A percentile compares a stretch with the other conserved stretches of the same genome.
phyloP scores from a whole-genome alignment of 257 asterid species.

The Nicotiana attenuata region DNA sequence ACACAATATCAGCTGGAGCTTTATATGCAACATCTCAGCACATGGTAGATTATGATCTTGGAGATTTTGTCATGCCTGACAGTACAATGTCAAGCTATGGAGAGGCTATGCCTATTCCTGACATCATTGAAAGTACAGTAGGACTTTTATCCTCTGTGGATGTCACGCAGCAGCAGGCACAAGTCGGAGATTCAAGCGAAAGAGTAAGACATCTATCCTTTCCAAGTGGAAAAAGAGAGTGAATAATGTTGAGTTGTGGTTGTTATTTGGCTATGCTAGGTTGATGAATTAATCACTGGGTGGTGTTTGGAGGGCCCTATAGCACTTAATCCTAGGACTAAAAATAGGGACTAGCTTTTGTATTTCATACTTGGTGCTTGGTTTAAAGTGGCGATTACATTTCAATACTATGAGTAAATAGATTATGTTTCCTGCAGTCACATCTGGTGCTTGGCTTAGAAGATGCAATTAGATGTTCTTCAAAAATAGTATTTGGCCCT shows the following conservation, averaged over 20 bases:
- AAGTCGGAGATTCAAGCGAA: conserved; percentile 24
- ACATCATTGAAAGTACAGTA: conserved; percentile 30
- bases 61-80: conserved; percentile 30
- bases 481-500: background rate
- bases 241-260: background rate
- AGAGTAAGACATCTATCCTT: conserved; percentile 30
- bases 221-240: background rate
- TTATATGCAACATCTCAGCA: conserved; percentile 11
- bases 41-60: conserved; percentile 7
- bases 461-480: background rate
- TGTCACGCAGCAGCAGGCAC: conserved; percentile 15
- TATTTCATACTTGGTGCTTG: background rate
- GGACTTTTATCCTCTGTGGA: conserved; percentile 18
- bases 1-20: conserved; percentile 12
- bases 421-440: background rate
- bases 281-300: background rate
- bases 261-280: background rate
- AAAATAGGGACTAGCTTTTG: background rate
- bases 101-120: conserved; percentile 22
- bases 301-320: background rate
- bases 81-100: conserved; percentile 11
- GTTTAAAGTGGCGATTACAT: background rate
- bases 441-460: background rate
- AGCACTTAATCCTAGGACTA: background rate
- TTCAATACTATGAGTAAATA: background rate